Conservation (phyloP, 1,284 basidiomycete genomes). For the Leccinum ponderosum region DNA sequence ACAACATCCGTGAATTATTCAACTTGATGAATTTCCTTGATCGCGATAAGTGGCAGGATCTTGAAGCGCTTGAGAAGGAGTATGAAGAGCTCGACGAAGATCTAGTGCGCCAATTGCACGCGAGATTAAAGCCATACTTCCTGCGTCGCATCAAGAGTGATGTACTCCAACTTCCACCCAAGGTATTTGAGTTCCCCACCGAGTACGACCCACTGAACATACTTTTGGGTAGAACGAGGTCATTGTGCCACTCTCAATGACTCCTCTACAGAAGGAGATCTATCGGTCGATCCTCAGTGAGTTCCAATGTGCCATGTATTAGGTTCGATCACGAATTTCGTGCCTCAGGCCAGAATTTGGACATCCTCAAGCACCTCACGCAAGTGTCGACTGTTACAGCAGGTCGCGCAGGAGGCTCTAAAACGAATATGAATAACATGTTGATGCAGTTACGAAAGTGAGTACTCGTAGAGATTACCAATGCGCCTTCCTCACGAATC, state of each 20-base stretch:
- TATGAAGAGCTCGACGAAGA: constrained; percentile 79
- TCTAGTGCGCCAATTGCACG: constrained; percentile 77
- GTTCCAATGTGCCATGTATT: background rate
- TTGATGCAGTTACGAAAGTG: constrained; percentile 87
- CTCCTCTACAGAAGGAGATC: constrained; percentile 85
- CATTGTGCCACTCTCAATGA: constrained; percentile 91
- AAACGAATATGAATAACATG: constrained; percentile 71
- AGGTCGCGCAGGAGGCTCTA: constrained; percentile 36
- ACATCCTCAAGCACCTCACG: constrained; percentile 61
- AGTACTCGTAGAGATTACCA: constrained; percentile 24
- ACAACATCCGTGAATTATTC: constrained; percentile 94
- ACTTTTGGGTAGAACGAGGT: constrained; percentile 68
- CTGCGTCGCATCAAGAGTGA: constrained; percentile 91
- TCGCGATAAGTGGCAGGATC: constrained; percentile 69
- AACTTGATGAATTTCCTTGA: constrained; percentile 95
- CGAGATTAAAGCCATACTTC: constrained; percentile 85
- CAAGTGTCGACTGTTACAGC: constrained; percentile 39
- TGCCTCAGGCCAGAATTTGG: constrained; percentile 62
- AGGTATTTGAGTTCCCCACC: constrained; percentile 50
- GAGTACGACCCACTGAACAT: constrained; percentile 10
- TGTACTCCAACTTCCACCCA: constrained; percentile 89
- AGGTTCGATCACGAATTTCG: constrained; percentile 9
- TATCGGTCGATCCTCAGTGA: constrained; percentile 82
- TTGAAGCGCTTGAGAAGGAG: constrained; percentile 69
- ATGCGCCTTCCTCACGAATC: constrained; percentile 4